phyloP scores from a whole-genome alignment of 2,329 filamentous ascomycete genomes.

The Penicillium sp. region DNA sequence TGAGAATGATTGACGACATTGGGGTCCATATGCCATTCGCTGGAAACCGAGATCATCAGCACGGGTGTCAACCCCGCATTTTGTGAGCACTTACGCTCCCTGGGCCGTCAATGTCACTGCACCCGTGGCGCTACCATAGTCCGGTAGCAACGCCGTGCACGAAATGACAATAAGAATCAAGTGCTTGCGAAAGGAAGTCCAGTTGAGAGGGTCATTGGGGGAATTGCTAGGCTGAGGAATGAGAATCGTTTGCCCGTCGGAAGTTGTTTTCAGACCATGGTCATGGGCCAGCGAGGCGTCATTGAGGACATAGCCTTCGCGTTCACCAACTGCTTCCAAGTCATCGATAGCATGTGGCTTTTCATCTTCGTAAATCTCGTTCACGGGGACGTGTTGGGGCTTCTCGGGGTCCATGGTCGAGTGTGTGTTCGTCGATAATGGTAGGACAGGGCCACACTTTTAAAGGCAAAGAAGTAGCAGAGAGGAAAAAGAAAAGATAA shows the following conservation, averaged over 20 bases:
- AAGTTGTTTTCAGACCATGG: constrained; percentile 27
- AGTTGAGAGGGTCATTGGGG: constrained; percentile 40
- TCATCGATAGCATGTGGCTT: constrained; percentile 1
- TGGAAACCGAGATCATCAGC: constrained; percentile 1
- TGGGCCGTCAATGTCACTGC: constrained; percentile 41
- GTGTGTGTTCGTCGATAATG: not conserved
- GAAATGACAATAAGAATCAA: constrained; percentile 39
- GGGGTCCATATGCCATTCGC: constrained; percentile 36
- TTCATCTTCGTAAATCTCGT: not conserved
- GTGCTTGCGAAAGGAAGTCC: constrained; percentile 32
- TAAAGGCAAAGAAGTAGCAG: not conserved
- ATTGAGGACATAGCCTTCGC: constrained; percentile 11
- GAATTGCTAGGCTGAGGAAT: constrained; percentile 39
- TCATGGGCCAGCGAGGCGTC: constrained; percentile 8
- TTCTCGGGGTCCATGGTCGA: not conserved
- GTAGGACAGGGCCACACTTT: not conserved
- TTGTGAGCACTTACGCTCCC: constrained; percentile 19
- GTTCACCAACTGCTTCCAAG: constrained; percentile 8
- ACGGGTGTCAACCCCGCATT: not conserved
- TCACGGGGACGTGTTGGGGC: not conserved
- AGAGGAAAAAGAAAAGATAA: not conserved
- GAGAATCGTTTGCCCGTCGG: constrained; percentile 35
- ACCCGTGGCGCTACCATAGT: constrained; percentile 43
- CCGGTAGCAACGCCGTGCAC: constrained; percentile 37
- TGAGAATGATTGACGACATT: constrained; percentile 40